These are phyloP conservation scores for Mimosa bimucronata DNA, from an alignment of 306 rosid species.

Conservation along the genomic window DNA sequence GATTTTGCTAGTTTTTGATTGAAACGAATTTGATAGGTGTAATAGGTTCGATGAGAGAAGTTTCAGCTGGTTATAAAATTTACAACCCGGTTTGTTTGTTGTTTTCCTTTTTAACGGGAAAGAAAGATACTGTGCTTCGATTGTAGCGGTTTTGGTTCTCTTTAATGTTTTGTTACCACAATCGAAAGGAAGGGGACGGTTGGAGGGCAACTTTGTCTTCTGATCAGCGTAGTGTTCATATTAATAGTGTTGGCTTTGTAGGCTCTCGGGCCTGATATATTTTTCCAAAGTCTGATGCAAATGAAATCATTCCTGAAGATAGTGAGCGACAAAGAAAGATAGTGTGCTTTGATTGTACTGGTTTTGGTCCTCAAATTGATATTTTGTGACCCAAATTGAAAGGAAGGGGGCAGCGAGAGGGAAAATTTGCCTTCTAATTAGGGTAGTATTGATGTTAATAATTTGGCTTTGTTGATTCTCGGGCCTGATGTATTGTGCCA, in stretches of 20 bases:
- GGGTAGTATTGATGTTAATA: background rate
- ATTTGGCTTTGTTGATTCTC: conserved; percentile 10
- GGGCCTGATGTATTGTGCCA: conserved; percentile 24
- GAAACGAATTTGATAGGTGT: conserved; percentile 7
- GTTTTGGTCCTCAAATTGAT: background rate
- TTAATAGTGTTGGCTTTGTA: too few species aligned
- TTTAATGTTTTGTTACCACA: background rate
- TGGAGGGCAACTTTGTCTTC: background rate
- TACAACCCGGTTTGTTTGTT: background rate
- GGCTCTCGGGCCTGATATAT: conserved; percentile 17
- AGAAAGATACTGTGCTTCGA: background rate
- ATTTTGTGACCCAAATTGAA: background rate
- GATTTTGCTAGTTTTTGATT: background rate
- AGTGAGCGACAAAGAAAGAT: conserved; percentile 10
- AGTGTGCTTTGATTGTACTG: background rate
- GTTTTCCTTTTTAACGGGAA: background rate
- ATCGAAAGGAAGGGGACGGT: background rate
- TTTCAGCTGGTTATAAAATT: background rate
- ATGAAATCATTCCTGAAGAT: background rate
- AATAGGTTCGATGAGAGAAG: background rate
- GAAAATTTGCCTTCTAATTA: background rate
- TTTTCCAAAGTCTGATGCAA: background rate
- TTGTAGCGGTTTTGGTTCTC: background rate
- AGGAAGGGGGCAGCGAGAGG: background rate
- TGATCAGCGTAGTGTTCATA: too few species aligned